Evolutionary conservation across 257 asterid species (phyloP).

Genomic region (Petunia axillaris): DNA sequence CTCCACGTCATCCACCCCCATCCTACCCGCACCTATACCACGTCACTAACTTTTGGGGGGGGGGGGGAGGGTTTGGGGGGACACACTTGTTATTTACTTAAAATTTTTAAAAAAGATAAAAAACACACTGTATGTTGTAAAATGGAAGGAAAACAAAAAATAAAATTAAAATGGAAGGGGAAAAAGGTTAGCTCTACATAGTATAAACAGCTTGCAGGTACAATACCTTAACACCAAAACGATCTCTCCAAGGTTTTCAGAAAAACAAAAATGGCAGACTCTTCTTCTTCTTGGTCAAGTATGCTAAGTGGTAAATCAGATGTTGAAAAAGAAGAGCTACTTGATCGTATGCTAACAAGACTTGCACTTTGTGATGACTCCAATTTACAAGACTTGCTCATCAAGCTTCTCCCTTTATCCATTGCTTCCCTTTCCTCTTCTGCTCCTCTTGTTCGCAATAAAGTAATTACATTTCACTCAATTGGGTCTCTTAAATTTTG

Average conservation of each 20-base stretch:
- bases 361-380: slow-evolving; percentile 93
- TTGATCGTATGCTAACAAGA: slow-evolving; percentile 91
- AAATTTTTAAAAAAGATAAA: no score
- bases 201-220: background rate
- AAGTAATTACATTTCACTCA: slow-evolving; percentile 42
- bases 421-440: slow-evolving; percentile 78
- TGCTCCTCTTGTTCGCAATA: slow-evolving; percentile 71
- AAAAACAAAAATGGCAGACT: slow-evolving; percentile 48
- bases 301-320: slow-evolving; percentile 72
- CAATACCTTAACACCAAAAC: background rate
- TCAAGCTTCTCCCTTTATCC: slow-evolving; percentile 84
- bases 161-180: no score
- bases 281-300: slow-evolving; percentile 56
- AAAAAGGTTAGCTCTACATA: no score
- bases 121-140: no score
- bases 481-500: background rate
- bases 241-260: background rate
- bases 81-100: no score
- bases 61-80: no score
- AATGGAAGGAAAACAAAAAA: no score
- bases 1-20: no score
- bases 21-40: no score
- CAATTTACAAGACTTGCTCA: slow-evolving; percentile 85
- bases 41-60: no score
- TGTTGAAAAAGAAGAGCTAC: slow-evolving; percentile 71